Base-by-base conservation (phyloP, 805 yeast species). In the Ascoidea rubescens region DNA sequence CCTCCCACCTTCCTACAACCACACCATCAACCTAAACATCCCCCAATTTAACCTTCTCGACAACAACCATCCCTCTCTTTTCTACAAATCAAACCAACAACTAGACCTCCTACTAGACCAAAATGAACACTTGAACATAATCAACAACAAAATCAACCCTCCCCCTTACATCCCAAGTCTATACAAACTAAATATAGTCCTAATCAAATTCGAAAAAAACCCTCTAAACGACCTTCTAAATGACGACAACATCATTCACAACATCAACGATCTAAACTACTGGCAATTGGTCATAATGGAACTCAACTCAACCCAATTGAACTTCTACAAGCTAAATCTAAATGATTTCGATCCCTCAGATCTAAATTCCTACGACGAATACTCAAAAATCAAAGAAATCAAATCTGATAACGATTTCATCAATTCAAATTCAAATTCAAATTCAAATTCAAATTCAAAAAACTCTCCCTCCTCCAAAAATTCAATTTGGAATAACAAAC, bases 131-230 rank as follows among this genome's bases (percentile, higher is more conserved):
- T 8, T 45, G 30, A 55, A 54, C 43, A 55, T 53, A 37, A 50
- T 50, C n/a, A 21, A 16, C 4, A 47, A 45, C 43, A 14, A 43
- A 4, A 14, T 48, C 10, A 53, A 54, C 45, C 42, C 54, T 16
- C 58, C 58, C 7, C 42, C 31, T 7, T 55, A 55, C 30, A 8
- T 49, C 10, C 52, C 58, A 4, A 45, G 53, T n/a, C 43, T 45
- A 31, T 55, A 55, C 44, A 51, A 51, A 49, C 42, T 55, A n/a
- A 48, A 48, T n/a, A 42, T 55, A 1, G 50, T 50, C 1, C 16
- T 53, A 7, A 42, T 54, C 16, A 55, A 54, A 44, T 55, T 55
- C 30, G 58, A 55, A 50, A 52, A 50, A 46, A 52, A 49, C 30
- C 55, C 48, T 31, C n/a, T 54, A 17, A 7, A 46, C 5, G 55